Evolutionary conservation across 1,139 yeast species (phyloP), one percentile per base, ranked within the genome.

Genomic region (Lipomyces yarrowii): DNA sequence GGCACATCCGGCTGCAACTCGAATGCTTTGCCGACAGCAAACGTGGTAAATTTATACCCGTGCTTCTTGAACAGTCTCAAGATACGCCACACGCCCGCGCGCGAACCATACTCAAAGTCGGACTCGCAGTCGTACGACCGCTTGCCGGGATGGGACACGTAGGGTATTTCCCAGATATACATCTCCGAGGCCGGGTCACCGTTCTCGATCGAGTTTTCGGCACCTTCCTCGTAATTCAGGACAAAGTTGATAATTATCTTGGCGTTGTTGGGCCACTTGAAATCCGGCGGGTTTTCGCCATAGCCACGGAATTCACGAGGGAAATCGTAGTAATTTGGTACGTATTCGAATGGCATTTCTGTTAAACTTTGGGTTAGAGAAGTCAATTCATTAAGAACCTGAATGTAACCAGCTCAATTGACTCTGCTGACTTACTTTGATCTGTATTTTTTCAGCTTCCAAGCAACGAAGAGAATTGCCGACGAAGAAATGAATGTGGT

Each of bases 11-110:
- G 75, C 62, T 77, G 75, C 58, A 72, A 72, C 67, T 76, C 77
- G 53, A 78, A 74, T 23, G 81, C 80, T 61, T 77, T 76, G n/a
- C 80, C 81, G 62, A 79, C 80, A 21, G 80, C 81, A 67, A 76
- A 77, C n/a, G 77, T 73, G 32, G 81, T 78, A 69, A 78, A 74
- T 66, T 75, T 75, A 64, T 71, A 73, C 30, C 70, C 69, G 61
- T 68, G 72, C 59, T 74, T 72, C 63, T 76, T 77, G 72, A 79
- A 78, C 23, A 78, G 70, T 56, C 75, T 73, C 51, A 78, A 70
- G 23, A 79, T 69, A 66, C 81, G 73, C 81, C 81, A 78, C 58
- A 77, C 76, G 51, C 81, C 81, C 33, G 76, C 77, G 64, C 81
- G 74, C 37, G 80, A 73, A 52, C 80, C 81, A 65, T 79, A 79